Percentiles rank a stretch among this genome's conserved stretches.
Evolutionary conservation across 2,329 filamentous ascomycete genomes (phyloP).

Genomic region (Chalaropsis thielavioides): DNA sequence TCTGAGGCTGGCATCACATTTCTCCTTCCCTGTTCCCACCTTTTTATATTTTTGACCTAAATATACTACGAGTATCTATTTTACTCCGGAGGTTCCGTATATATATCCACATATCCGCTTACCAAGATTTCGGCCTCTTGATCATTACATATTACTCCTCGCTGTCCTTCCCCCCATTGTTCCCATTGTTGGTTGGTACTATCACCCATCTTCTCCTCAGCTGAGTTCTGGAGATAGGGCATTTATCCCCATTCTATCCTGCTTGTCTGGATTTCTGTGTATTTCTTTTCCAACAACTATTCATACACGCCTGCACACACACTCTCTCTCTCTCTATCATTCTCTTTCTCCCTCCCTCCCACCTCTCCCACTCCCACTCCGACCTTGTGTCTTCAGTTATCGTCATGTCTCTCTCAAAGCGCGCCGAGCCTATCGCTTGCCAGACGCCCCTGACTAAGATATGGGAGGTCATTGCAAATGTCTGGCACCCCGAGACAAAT

Average conservation of each 20-base stretch:
- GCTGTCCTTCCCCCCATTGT: not conserved
- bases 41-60: not conserved
- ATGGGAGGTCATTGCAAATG: constrained; percentile 32
- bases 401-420: constrained; percentile 22
- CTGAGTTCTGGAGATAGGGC: no score
- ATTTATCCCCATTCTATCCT: no score
- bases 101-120: not conserved
- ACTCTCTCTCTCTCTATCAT: not conserved
- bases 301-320: no score
- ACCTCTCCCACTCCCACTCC: not conserved
- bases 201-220: no score
- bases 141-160: not conserved
- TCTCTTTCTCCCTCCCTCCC: not conserved
- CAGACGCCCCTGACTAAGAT: constrained; percentile 23
- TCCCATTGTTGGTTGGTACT: not conserved
- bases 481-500: constrained; percentile 30
- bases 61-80: not conserved
- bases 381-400: not conserved
- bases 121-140: not conserved
- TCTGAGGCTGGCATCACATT: not conserved
- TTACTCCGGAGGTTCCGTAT: not conserved
- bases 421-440: constrained; percentile 23
- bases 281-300: no score
- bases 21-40: not conserved
- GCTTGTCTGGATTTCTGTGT: no score